Conservation (phyloP, 169 alveolate species). For the Perkinsus olseni region DNA sequence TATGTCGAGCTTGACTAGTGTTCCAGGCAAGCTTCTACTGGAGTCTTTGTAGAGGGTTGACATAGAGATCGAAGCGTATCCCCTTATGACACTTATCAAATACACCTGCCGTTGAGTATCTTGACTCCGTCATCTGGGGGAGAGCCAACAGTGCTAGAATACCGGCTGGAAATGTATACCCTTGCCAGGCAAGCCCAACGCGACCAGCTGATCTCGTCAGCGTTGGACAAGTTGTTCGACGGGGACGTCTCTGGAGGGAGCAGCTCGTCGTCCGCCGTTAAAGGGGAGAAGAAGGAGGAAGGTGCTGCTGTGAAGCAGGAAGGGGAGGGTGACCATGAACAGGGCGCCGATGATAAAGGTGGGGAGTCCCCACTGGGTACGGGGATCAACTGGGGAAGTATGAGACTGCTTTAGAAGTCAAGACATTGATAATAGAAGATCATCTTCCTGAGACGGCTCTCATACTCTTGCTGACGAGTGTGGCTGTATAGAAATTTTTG, state of each 20-base stretch:
- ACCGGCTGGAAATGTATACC: neutral
- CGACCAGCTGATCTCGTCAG: neutral
- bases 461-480: too few species aligned
- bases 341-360: too few species aligned
- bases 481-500: too few species aligned
- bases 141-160: neutral
- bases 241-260: neutral
- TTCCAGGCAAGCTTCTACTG: neutral
- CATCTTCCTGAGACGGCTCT: too few species aligned
- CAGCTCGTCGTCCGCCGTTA: neutral
- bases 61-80: too few species aligned
- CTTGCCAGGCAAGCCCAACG: neutral
- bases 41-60: too few species aligned
- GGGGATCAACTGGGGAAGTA: too few species aligned
- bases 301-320: neutral
- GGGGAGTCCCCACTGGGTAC: too few species aligned
- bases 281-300: neutral
- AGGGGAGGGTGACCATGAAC: neutral
- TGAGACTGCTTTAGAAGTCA: too few species aligned
- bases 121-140: too few species aligned
- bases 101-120: too few species aligned
- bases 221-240: neutral
- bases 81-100: neutral
- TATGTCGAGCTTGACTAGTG: neutral
- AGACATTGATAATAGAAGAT: too few species aligned